phyloP scores from a whole-genome alignment of 139 green algal genomes.

The Chlamydomonas schloesseri region DNA sequence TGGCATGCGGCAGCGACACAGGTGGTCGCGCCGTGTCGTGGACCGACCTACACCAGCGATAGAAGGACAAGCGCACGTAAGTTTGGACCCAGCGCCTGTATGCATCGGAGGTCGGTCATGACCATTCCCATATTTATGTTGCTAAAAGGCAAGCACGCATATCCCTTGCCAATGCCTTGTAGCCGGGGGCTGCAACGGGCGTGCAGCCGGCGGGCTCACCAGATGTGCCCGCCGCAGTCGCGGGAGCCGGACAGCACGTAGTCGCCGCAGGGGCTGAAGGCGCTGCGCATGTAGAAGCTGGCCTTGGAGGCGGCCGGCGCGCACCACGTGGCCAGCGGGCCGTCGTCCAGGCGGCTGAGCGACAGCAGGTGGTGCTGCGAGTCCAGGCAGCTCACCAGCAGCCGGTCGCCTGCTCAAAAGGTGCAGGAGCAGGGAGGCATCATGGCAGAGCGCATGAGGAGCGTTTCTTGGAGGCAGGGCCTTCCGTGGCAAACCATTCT shows the following conservation, averaged over 20 bases:
- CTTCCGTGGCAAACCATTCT: too few species aligned
- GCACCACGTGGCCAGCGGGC: conserved; percentile 6
- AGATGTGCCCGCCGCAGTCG: conserved; percentile 20
- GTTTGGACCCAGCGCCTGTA: too few species aligned
- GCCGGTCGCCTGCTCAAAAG: conserved; percentile 16
- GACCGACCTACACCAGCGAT: too few species aligned
- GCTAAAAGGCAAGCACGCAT: too few species aligned
- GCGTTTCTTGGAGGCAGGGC: too few species aligned
- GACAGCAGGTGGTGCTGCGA: conserved; percentile 23
- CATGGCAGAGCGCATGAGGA: too few species aligned
- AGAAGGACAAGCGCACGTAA: too few species aligned
- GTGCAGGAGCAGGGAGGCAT: too few species aligned
- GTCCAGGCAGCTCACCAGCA: conserved; percentile 31
- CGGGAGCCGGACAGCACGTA: conserved; percentile 21
- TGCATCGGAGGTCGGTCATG: too few species aligned
- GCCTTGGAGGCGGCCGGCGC: conserved; percentile 2
- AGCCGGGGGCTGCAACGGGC: too few species aligned
- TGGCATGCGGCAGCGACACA: conserved; percentile 1
- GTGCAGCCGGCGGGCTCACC: not conserved
- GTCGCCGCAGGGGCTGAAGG: conserved; percentile 33
- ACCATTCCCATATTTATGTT: too few species aligned
- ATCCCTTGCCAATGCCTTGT: too few species aligned
- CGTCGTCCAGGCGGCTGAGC: not conserved
- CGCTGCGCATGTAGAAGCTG: conserved; percentile 26
- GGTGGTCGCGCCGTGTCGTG: not conserved